These are phyloP conservation scores for Cryptococcus jaspeensis DNA, from an alignment of 1,284 basidiomycete genomes.

Conservation along the genomic window DNA sequence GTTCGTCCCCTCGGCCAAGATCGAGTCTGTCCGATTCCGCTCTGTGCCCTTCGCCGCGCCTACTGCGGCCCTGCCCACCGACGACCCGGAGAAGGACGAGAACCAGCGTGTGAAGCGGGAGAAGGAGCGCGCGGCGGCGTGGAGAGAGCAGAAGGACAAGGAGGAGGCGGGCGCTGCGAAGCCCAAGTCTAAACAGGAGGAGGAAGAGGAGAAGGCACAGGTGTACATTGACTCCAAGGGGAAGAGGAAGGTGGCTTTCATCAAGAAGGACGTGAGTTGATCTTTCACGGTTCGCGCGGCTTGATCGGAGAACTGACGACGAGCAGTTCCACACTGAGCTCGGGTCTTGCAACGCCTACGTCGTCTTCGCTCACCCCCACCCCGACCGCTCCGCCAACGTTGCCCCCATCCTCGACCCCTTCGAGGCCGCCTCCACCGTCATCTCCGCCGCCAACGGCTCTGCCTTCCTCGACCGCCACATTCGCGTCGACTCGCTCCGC, in stretches of 20 bases:
- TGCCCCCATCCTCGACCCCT: slow-evolving; percentile 68
- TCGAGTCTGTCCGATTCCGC: slow-evolving; percentile 87
- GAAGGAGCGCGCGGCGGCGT: slow-evolving; percentile 59
- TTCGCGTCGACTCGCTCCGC: slow-evolving; percentile 70
- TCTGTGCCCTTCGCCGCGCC: slow-evolving; percentile 82
- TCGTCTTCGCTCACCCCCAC: slow-evolving; percentile 74
- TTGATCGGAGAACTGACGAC: too few relatives aligned
- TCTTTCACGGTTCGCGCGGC: neutral
- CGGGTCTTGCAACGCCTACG: slow-evolving; percentile 75
- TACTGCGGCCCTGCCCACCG: slow-evolving; percentile 62
- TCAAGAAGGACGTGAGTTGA: slow-evolving; percentile 68
- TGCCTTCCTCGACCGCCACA: slow-evolving; percentile 68
- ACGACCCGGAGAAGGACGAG: slow-evolving; percentile 44
- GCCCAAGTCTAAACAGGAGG: slow-evolving; percentile 32
- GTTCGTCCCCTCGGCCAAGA: slow-evolving; percentile 67
- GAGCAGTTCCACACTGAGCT: slow-evolving; percentile 64
- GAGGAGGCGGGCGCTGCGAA: slow-evolving; percentile 51
- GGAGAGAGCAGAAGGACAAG: slow-evolving; percentile 59
- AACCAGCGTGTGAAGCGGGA: slow-evolving; percentile 46
- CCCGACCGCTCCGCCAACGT: slow-evolving; percentile 58
- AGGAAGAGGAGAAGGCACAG: slow-evolving; percentile 44
- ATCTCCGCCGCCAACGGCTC: slow-evolving; percentile 69
- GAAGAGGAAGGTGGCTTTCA: slow-evolving; percentile 93
- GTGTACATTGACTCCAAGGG: slow-evolving; percentile 72
- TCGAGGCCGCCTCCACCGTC: slow-evolving; percentile 65